A percentile compares a stretch with the other conserved stretches of the same genome.
These are phyloP conservation scores for Candida ponderosae DNA, from an alignment of 805 yeast species.

Conservation along the genomic window DNA sequence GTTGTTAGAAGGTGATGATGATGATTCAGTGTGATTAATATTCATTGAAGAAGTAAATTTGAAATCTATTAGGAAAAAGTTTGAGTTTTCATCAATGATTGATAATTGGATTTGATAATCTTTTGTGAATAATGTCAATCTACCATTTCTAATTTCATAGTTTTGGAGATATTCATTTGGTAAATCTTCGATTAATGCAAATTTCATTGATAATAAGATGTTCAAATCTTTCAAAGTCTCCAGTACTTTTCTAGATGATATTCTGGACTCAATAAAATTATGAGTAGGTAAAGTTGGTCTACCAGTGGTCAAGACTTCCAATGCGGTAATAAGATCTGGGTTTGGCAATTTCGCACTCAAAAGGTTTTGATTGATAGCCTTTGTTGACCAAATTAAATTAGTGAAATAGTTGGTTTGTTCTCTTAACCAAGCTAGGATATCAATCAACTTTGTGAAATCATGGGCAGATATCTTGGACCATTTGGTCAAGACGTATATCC, in stretches of 20 bases:
- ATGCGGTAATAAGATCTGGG: constrained; percentile 81
- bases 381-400: constrained; percentile 57
- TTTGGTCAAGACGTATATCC: constrained; percentile 77
- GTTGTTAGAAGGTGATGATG: too few species aligned
- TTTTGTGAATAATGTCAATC: constrained; percentile 50
- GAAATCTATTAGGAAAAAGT: constrained; percentile 74
- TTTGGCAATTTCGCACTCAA: constrained; percentile 88
- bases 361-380: constrained; percentile 58
- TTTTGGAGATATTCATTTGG: constrained; percentile 53
- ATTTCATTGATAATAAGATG: constrained; percentile 61
- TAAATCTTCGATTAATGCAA: constrained; percentile 55
- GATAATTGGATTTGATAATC: constrained; percentile 77
- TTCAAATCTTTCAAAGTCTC: constrained; percentile 62
- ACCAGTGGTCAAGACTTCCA: constrained; percentile 76
- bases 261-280: constrained; percentile 40
- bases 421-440: constrained; percentile 80
- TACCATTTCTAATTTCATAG: constrained; percentile 67
- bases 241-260: constrained; percentile 50
- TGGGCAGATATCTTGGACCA: constrained; percentile 72
- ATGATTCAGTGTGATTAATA: too few species aligned
- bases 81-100: constrained; percentile 58
- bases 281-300: constrained; percentile 68
- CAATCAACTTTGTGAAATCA: constrained; percentile 70
- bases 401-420: constrained; percentile 67
- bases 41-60: constrained; percentile 42